Conservation (phyloP, 2,329 filamentous ascomycete genomes). For the Diaporthe vaccinii region DNA sequence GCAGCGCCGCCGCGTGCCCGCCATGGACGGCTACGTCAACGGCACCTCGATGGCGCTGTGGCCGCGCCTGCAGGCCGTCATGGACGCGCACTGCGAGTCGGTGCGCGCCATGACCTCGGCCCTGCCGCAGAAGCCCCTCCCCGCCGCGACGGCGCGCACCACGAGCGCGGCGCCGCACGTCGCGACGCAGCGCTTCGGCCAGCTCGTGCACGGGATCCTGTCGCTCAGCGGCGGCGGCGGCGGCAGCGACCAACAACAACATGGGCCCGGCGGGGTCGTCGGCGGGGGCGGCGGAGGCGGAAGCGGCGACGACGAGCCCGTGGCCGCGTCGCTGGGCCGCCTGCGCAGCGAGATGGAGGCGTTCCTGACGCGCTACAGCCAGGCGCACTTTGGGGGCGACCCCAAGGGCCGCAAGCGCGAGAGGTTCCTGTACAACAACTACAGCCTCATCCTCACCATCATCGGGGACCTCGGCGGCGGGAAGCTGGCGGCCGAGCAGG, state of each 20-base stretch:
- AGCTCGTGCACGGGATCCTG: conserved; percentile 88
- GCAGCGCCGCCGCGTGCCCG: conserved; percentile 90
- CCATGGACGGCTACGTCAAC: conserved; percentile 92
- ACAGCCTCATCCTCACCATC: conserved; percentile 93
- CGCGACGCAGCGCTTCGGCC: conserved; percentile 94
- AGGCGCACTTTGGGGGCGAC: conserved; percentile 76
- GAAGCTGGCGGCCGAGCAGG: conserved; percentile 81
- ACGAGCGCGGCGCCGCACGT: conserved; percentile 89
- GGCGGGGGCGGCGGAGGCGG: conserved; percentile 81
- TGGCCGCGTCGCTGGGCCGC: conserved; percentile 83
- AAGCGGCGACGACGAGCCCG: conserved; percentile 93
- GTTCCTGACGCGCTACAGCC: conserved; percentile 83
- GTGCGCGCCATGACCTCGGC: conserved; percentile 74
- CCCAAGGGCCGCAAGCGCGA: conserved; percentile 77
- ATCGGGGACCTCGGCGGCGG: conserved; percentile 79
- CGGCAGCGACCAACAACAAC: conserved; percentile 55
- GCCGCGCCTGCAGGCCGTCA: conserved; percentile 94
- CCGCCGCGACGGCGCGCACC: conserved; percentile 63
- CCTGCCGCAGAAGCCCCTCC: conserved; percentile 61
- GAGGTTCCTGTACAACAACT: conserved; percentile 95
- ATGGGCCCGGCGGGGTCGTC: neutral
- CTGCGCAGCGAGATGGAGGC: conserved; percentile 86
- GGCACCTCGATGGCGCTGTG: conserved; percentile 95
- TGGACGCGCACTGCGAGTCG: conserved; percentile 93
- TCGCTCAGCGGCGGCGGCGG: conserved; percentile 80